Base-by-base conservation (phyloP, 371 early-diverging fungal genomes). In the Phascolomyces articulosus region DNA sequence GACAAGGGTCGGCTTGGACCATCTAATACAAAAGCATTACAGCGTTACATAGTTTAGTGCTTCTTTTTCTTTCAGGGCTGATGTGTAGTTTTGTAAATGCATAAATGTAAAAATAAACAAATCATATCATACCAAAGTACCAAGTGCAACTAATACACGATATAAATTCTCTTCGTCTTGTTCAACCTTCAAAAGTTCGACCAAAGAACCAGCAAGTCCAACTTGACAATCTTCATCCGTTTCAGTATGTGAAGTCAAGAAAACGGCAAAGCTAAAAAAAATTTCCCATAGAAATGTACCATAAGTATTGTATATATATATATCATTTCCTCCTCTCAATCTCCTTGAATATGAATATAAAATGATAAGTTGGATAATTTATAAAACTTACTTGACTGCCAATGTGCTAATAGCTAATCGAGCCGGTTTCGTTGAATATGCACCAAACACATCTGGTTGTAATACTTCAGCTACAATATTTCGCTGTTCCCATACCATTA, bases 121-220 rank as follows among this genome's bases (percentile, higher is more conserved):
- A 23, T 20, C 53, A 62, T 4, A 9, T 23, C 66, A 72, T 73
- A 83, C 80, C 72, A 90, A 68, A 2, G 88, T 90, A 16, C 90
- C 90, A 28, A 87, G 53, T 2, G 87, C 85, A 57, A 82, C 82
- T 2, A 88, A 60, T 16, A 72, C 73, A 26, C 88, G 85, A 71
- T 85, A 83, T 15, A 82, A 56, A 49, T 78, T 83, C 49, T 90
- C 88, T 40, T 77, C 82, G 49, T 87, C 85, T 23, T 66, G 29
- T 53, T 83, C 80, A 26, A 62, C 72, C 60, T 75, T 87, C 64
- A 83, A 62, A 34, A 85, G 71, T 64, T 84, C 83, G 2, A 80
- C 41, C 13, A 86, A 49, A 9, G 68, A 66, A 15, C 73, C 72
- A 27, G 82, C 67, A 58, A 86, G 65, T 6, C 83, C 81, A 20